phyloP scores from a whole-genome alignment of 2,329 filamentous ascomycete species.

The Arthrobotrys pseudoclavata region DNA sequence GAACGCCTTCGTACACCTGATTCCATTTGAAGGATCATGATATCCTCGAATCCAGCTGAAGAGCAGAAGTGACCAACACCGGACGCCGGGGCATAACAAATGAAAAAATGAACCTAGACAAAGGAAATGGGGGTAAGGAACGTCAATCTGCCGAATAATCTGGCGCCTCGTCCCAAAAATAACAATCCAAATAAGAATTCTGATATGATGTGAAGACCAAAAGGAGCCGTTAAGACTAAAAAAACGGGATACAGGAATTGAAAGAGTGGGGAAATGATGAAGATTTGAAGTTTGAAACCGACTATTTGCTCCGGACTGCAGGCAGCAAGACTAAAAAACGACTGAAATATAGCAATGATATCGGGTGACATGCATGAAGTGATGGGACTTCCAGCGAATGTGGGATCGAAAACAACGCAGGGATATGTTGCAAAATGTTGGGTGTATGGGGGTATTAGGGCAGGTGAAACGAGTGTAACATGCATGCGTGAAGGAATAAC shows the following conservation, averaged over 20 bases:
- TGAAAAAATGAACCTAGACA: constrained; percentile 30
- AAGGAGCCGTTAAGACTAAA: constrained; percentile 25
- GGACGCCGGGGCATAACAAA: constrained; percentile 32
- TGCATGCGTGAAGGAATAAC: constrained; percentile 35
- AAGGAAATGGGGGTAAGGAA: constrained; percentile 54
- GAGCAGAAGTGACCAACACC: constrained; percentile 33
- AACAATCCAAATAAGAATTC: constrained; percentile 18
- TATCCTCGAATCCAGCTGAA: constrained; percentile 22
- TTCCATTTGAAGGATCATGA: constrained; percentile 35
- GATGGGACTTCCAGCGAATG: constrained; percentile 9
- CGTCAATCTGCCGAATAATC: constrained; percentile 21
- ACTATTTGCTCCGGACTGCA: constrained; percentile 39
- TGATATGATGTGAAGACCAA: constrained; percentile 30
- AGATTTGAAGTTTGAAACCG: constrained; percentile 14
- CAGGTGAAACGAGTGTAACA: constrained; percentile 54
- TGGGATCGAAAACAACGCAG: constrained; percentile 35
- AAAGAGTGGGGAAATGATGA: constrained; percentile 15
- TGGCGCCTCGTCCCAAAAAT: constrained; percentile 12
- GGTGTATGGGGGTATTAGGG: constrained; percentile 28
- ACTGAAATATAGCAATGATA: constrained; percentile 29
- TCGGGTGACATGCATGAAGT: constrained; percentile 32
- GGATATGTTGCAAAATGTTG: constrained; percentile 42
- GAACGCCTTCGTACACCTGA: constrained; percentile 51
- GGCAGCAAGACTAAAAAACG: constrained; percentile 8
- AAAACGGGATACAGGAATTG: constrained; percentile 38